Percentiles rank a stretch among this genome's conserved stretches.
Evolutionary conservation across 257 asterid species (phyloP).

Genomic region (Ilex aquifolium): DNA sequence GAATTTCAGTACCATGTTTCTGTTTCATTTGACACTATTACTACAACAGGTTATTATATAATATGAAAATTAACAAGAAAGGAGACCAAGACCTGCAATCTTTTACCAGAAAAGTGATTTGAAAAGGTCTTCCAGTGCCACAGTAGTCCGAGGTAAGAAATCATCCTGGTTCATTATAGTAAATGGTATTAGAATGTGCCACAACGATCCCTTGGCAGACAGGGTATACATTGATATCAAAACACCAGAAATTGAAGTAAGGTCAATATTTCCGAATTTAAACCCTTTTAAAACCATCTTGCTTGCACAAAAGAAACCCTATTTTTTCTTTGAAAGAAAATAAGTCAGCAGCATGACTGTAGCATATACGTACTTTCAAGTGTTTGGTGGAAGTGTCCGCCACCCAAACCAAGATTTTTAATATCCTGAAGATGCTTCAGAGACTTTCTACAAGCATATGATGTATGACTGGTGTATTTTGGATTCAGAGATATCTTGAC

Average conservation of each 20-base stretch:
- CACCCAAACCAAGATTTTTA: neutral
- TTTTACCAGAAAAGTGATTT: slow-evolving; percentile 95
- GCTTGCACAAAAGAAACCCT: neutral
- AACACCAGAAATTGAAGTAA: neutral
- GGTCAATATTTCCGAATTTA: neutral
- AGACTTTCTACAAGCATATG: neutral
- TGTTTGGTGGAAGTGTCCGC: neutral
- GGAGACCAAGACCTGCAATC: slow-evolving; percentile 46
- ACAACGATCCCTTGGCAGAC: slow-evolving; percentile 5
- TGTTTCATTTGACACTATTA: no score
- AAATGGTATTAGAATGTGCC: slow-evolving; percentile 7
- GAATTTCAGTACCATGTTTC: no score
- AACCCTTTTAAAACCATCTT: neutral
- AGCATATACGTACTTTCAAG: neutral
- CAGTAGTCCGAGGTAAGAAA: slow-evolving; percentile 97
- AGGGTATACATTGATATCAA: slow-evolving; percentile 3
- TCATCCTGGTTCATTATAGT: slow-evolving; percentile 62
- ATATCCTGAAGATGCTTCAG: neutral
- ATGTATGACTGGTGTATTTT: neutral
- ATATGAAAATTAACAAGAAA: slow-evolving; percentile 21
- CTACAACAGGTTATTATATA: no score
- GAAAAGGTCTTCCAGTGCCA: slow-evolving; percentile 71
- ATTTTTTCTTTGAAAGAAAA: neutral
- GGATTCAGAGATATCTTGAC: no score
- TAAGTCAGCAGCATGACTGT: neutral